phyloP scores from a whole-genome alignment of 2,329 filamentous ascomycete species.

The Capronia epimyces region DNA sequence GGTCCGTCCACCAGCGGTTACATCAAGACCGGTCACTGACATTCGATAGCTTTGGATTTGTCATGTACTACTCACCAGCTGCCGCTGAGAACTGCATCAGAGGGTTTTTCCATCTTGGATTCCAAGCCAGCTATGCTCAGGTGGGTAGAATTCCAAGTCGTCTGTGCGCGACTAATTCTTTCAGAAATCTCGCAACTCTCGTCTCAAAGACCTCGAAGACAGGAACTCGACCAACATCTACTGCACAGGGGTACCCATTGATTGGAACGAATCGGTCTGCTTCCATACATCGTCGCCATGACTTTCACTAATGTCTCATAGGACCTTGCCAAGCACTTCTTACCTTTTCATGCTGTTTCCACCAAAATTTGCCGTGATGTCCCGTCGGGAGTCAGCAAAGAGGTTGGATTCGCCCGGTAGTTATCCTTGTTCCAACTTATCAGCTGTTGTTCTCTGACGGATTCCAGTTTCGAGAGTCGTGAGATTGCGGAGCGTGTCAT shows the following conservation, averaged over 20 bases:
- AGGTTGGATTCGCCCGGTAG: slow-evolving; percentile 94
- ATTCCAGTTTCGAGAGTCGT: slow-evolving; percentile 72
- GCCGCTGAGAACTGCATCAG: slow-evolving; percentile 95
- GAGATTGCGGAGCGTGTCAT: slow-evolving; percentile 89
- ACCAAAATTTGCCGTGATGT: slow-evolving; percentile 91
- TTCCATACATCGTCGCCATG: neutral
- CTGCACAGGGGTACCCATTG: slow-evolving; percentile 91
- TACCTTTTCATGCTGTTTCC: slow-evolving; percentile 65
- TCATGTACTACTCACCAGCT: slow-evolving; percentile 82
- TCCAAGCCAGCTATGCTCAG: slow-evolving; percentile 94
- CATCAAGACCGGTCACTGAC: slow-evolving; percentile 5
- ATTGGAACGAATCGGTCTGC: slow-evolving; percentile 80
- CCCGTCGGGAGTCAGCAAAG: slow-evolving; percentile 80
- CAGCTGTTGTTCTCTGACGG: slow-evolving; percentile 8
- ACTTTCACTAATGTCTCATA: slow-evolving; percentile 43
- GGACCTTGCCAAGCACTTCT: slow-evolving; percentile 63
- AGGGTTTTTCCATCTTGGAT: slow-evolving; percentile 87
- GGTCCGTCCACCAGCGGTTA: slow-evolving; percentile 52
- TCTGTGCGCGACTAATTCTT: slow-evolving; percentile 31
- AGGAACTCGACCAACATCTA: slow-evolving; percentile 90
- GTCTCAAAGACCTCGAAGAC: slow-evolving; percentile 93
- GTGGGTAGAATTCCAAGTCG: slow-evolving; percentile 47
- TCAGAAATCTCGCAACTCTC: slow-evolving; percentile 95
- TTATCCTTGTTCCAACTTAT: neutral
- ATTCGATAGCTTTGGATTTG: slow-evolving; percentile 77